Conservation (phyloP, 164 flowering plant species). For the Nymphaea colorata region DNA sequence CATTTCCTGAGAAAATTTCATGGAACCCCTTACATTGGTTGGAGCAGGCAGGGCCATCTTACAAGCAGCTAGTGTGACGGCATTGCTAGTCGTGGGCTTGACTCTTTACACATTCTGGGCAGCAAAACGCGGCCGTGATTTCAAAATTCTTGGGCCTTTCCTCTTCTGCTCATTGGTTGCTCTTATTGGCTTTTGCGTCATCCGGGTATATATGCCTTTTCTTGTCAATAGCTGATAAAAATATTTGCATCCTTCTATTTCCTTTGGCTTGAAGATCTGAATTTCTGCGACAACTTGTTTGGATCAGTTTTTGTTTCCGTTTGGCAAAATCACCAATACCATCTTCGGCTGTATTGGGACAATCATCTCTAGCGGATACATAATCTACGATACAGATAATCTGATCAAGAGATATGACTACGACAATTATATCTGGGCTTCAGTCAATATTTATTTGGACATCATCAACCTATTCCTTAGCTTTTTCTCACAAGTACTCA, state of each 20-base stretch:
- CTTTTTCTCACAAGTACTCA: no score
- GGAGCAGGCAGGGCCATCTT: conserved; percentile 22
- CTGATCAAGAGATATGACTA: conserved; percentile 73
- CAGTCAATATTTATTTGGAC: conserved; percentile 61
- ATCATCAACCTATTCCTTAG: conserved; percentile 72
- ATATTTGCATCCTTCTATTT: no score
- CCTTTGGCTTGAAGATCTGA: background rate
- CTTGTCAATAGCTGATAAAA: no score
- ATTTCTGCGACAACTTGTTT: background rate
- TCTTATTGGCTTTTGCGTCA: conserved; percentile 10
- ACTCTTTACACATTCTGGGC: conserved; percentile 39
- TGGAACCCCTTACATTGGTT: no score
- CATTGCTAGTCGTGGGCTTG: conserved; percentile 17
- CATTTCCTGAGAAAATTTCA: no score
- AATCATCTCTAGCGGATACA: conserved; percentile 74
- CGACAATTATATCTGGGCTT: conserved; percentile 93
- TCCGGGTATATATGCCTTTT: no score
- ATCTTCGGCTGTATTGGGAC: conserved; percentile 65
- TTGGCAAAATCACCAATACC: conserved; percentile 55
- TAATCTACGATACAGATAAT: conserved; percentile 80
- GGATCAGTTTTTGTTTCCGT: conserved; percentile 55
- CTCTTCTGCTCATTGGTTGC: conserved; percentile 15
- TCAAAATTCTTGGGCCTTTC: conserved; percentile 31
- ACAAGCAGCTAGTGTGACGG: conserved; percentile 18
- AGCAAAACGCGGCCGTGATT: conserved; percentile 26